Evolutionary conservation across 2,329 filamentous ascomycete species (phyloP), one percentile per base, ranked within the genome.

Genomic region (Monilinia polystroma): DNA sequence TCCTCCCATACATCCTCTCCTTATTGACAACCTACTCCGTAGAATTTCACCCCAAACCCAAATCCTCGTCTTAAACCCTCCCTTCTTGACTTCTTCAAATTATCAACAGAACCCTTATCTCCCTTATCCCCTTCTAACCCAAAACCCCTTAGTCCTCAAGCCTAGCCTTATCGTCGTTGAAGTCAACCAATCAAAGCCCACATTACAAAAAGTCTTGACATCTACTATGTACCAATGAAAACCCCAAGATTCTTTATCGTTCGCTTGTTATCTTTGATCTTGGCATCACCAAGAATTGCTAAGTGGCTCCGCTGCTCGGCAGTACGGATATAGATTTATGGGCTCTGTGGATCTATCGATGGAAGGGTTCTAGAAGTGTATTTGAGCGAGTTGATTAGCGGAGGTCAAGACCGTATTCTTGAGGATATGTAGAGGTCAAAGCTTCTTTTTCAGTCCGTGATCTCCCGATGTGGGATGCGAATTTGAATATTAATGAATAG

Each of bases 61-160:
- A 35, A 35, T 35, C 32, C 32, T 35, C 32, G 32, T 12, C 14
- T 45, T n/a, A 38, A 20, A 23, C 23, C 55, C 14, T 23, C 14
- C 49, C 23, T 52, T 23, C 49, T 62, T 62, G 58, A 62, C 58
- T 29, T 51, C 32, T 62, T 10, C 32, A 35, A 62, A 62, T 62
- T 62, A 62, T 59, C 26, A 59, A 59, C 56, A 59, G 32, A 59
- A 32, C 26, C n/a, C 41, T 63, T 63, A 63, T 63, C 60, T 52
- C 47, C 41, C 41, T 14, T 43, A 35, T 35, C 32, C 7, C 32
- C 32, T 8, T 35, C 7, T 35, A 35, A 35, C 32, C 32, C 32
- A 35, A 35, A 8, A 5, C 58, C 38, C 43, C 32, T 8, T 35
- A 35, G 32, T 6, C 32, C 32, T 35, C 7, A 35, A 7, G 1